phyloP scores from a whole-genome alignment of 208 protist genomes.

The Trypanosoma rangeli region DNA sequence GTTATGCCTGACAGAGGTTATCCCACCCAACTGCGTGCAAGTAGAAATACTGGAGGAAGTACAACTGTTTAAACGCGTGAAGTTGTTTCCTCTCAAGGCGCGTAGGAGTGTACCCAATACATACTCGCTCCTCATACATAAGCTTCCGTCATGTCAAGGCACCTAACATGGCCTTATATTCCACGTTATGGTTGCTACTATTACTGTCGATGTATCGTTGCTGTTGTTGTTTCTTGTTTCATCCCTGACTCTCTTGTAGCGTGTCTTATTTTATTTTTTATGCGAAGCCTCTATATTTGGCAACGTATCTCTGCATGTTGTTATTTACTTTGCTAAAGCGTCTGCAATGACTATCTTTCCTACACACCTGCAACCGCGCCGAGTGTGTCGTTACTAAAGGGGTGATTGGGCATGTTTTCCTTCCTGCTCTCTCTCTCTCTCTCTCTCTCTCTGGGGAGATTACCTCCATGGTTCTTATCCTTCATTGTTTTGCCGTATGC shows the following conservation, averaged over 20 bases:
- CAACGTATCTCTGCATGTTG: too few species aligned
- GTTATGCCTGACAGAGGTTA: slow-evolving; percentile 13
- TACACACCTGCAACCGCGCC: too few species aligned
- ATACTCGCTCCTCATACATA: slow-evolving; percentile 34
- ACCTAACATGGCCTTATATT: neutral
- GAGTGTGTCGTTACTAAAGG: too few species aligned
- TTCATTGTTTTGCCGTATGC: neutral
- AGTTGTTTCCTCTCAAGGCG: slow-evolving; percentile 31
- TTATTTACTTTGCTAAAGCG: too few species aligned
- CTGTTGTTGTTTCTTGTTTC: too few species aligned
- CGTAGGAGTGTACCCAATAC: slow-evolving; percentile 25
- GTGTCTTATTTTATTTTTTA: too few species aligned
- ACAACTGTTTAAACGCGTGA: slow-evolving; percentile 23
- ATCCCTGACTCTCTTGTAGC: too few species aligned
- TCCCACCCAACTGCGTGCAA: slow-evolving; percentile 2
- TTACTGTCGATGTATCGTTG: too few species aligned
- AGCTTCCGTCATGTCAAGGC: slow-evolving; percentile 7
- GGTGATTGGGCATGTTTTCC: neutral
- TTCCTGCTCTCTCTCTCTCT: neutral
- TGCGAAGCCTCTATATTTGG: too few species aligned
- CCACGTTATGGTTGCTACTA: neutral
- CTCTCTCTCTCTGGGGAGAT: neutral
- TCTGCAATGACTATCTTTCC: too few species aligned
- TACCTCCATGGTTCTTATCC: neutral
- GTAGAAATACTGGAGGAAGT: slow-evolving; percentile 31